Percentiles rank a stretch among this genome's conserved stretches.
Conservation (phyloP, 2,329 filamentous ascomycete species). For the Coleophoma cylindrospora region DNA sequence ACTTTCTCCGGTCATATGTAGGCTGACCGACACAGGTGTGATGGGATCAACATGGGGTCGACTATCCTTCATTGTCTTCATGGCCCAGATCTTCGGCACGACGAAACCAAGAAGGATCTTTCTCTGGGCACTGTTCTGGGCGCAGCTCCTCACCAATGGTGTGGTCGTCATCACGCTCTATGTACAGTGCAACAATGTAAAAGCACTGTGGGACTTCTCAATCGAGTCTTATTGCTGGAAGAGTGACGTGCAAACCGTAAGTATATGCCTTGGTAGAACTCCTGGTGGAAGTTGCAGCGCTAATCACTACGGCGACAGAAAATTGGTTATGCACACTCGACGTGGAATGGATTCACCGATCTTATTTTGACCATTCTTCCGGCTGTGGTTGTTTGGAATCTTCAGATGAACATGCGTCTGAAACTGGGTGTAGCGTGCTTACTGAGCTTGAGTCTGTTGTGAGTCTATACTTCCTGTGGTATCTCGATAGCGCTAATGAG, state of each 20-base stretch:
- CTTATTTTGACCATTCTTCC: conserved; percentile 10
- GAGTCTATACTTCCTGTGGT: background rate
- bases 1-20: background rate
- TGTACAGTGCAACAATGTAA: background rate
- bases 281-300: background rate
- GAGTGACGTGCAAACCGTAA: background rate
- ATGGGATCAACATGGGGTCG: conserved; percentile 1
- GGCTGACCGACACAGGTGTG: background rate
- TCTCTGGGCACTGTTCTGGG: background rate
- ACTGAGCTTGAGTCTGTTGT: conserved; percentile 10
- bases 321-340: background rate
- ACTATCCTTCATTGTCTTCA: conserved; percentile 1
- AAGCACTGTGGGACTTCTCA: background rate
- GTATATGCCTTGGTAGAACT: background rate
- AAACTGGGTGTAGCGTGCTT: conserved; percentile 9
- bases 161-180: background rate
- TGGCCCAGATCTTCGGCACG: conserved; percentile 1
- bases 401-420: conserved; percentile 7
- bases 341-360: conserved; percentile 5
- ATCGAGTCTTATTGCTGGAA: background rate
- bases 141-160: background rate
- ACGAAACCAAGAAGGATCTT: background rate
- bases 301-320: background rate
- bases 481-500: background rate
- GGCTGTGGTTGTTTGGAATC: conserved; percentile 9